Evolutionary conservation across 371 early-diverging fungal species (phyloP).

Genomic region (Rhizomucor miehei): DNA sequence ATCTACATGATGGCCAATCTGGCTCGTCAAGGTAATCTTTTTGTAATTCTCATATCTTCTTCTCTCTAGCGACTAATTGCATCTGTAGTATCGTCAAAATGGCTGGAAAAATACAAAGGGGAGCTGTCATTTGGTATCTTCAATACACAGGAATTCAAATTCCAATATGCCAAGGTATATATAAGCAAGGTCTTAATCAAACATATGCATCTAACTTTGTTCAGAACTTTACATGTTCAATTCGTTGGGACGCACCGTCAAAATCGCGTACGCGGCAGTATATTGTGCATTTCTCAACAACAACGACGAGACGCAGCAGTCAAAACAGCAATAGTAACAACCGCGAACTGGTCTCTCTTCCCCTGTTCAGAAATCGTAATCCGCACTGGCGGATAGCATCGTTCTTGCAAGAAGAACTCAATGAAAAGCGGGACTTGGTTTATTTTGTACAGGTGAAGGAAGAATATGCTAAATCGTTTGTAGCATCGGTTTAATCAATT

Average conservation of each 20-base stretch:
- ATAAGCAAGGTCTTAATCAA: neutral
- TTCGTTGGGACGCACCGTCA: constrained; percentile 34
- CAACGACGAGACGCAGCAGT: constrained; percentile 1
- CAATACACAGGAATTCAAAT: constrained; percentile 31
- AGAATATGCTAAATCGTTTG: too few species aligned
- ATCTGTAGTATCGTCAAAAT: constrained; percentile 32
- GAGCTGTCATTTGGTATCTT: constrained; percentile 32
- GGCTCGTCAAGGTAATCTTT: constrained; percentile 32
- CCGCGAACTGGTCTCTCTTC: constrained; percentile 4
- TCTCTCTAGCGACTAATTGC: neutral
- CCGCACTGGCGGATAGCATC: constrained; percentile 42
- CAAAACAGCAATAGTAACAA: constrained; percentile 1
- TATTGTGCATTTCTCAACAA: constrained; percentile 18
- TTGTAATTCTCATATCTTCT: neutral
- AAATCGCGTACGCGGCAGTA: constrained; percentile 32
- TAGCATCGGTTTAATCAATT: too few species aligned
- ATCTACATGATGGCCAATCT: constrained; percentile 50
- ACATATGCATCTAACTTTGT: neutral
- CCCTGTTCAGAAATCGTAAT: constrained; percentile 23
- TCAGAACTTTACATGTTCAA: constrained; percentile 28
- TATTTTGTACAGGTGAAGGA: constrained; percentile 42
- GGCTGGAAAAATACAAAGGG: constrained; percentile 37
- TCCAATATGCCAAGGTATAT: constrained; percentile 38
- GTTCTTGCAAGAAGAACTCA: constrained; percentile 38
- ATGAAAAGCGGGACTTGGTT: constrained; percentile 42